Evolutionary conservation across 164 flowering plant species (phyloP).

Genomic region (Annona squamosa): DNA sequence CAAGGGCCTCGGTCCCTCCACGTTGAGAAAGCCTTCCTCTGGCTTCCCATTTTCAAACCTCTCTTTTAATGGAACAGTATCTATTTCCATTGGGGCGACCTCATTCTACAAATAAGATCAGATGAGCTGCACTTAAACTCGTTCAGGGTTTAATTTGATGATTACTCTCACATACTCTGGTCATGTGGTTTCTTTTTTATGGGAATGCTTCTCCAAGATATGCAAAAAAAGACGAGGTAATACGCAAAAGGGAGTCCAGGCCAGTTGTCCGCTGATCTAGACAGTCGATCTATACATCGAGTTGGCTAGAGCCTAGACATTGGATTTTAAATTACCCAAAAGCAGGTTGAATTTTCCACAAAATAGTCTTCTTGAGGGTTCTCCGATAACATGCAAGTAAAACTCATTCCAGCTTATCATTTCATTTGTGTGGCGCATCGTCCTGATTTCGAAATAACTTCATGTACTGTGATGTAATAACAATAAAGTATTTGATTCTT

Average conservation of each 20-base stretch:
- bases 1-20: not conserved
- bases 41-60: constrained; percentile 1
- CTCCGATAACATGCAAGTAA: too few relatives aligned
- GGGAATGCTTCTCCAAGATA: not conserved
- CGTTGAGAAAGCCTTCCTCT: constrained; percentile 1
- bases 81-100: not conserved
- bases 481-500: too few relatives aligned
- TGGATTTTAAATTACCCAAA: too few relatives aligned
- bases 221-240: not conserved
- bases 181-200: not conserved
- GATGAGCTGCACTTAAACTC: not conserved
- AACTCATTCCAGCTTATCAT: too few relatives aligned
- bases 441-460: too few relatives aligned
- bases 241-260: not conserved
- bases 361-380: too few relatives aligned
- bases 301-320: too few relatives aligned
- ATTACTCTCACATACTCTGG: not conserved
- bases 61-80: not conserved
- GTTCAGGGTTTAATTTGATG: not conserved
- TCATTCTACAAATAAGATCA: not conserved
- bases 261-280: not conserved
- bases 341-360: too few relatives aligned
- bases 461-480: too few relatives aligned
- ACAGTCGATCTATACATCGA: not conserved
- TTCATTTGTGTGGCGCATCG: too few relatives aligned